These are phyloP conservation scores for Magnolia kwangsiensis DNA, from an alignment of 164 flowering plant species.

Conservation along the genomic window DNA sequence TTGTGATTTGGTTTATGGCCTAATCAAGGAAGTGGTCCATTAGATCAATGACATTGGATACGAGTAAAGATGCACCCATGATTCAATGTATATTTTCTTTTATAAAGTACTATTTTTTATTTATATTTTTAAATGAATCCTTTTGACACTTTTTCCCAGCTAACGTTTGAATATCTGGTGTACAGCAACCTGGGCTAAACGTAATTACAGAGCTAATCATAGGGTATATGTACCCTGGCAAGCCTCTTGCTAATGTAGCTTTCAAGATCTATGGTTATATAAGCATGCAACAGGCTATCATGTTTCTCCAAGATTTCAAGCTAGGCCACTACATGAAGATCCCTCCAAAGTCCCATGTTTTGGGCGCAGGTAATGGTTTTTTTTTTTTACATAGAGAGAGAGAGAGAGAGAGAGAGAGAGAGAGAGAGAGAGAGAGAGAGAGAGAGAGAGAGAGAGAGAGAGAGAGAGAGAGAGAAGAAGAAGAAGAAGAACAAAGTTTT, in stretches of 20 bases:
- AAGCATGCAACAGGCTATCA: slow-evolving; percentile 52
- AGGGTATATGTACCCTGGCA: slow-evolving; percentile 58
- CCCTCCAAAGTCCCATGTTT: slow-evolving; percentile 70
- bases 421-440: no score
- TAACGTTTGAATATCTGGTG: background rate
- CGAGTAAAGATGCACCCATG: no score
- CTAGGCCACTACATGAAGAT: slow-evolving; percentile 76
- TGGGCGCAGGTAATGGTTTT: slow-evolving; percentile 45
- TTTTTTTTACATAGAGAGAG: no score
- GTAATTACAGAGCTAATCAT: slow-evolving; percentile 60
- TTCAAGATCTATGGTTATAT: slow-evolving; percentile 60
- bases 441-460: no score
- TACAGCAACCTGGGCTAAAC: slow-evolving; percentile 46
- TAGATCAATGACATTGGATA: no score
- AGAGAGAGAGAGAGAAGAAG: no score
- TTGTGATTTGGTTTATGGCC: no score
- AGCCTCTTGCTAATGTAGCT: slow-evolving; percentile 53
- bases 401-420: no score
- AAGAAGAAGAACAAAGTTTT: no score
- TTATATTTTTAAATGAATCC: background rate
- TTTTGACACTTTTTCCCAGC: background rate
- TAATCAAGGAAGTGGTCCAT: no score
- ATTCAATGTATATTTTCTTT: no score
- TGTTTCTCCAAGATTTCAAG: slow-evolving; percentile 59
- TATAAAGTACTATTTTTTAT: background rate